A percentile compares a stretch with the other conserved stretches of the same genome.
Evolutionary conservation across 2,329 filamentous ascomycete species (phyloP).

Genomic region (Curvularia eragrostidis): DNA sequence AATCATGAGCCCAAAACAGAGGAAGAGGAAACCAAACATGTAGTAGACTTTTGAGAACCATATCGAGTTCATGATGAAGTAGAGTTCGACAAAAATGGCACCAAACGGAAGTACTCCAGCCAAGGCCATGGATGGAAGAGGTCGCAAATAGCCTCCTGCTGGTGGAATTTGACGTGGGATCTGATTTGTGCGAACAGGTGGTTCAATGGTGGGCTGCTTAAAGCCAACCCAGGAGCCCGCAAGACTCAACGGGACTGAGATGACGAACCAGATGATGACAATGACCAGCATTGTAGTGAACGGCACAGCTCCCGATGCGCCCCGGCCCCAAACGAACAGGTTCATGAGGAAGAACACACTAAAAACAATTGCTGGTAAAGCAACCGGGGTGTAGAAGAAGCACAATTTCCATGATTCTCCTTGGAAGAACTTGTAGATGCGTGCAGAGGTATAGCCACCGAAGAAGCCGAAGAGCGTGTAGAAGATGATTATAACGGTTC

Average conservation of each 20-base stretch:
- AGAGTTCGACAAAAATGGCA: constrained; percentile 96
- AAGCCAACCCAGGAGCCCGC: constrained; percentile 94
- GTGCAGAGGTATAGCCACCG: constrained; percentile 86
- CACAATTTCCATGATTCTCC: constrained; percentile 95
- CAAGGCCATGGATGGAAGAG: constrained; percentile 87
- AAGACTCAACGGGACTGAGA: constrained; percentile 89
- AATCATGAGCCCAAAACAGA: constrained; percentile 97
- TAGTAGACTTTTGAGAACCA: constrained; percentile 99
- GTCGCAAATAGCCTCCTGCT: constrained; percentile 79
- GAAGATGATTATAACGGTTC: constrained; percentile 89
- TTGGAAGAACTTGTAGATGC: constrained; percentile 92
- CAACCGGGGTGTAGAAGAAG: constrained; percentile 83
- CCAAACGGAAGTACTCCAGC: constrained; percentile 93
- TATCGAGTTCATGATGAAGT: constrained; percentile 99
- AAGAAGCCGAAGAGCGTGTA: constrained; percentile 94
- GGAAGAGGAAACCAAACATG: constrained; percentile 99
- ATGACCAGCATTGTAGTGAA: constrained; percentile 97
- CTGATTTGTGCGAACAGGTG: constrained; percentile 94
- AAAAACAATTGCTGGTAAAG: constrained; percentile 89
- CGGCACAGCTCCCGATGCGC: constrained; percentile 90
- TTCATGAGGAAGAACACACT: constrained; percentile 89
- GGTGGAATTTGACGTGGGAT: constrained; percentile 96
- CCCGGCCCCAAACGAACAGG: constrained; percentile 93
- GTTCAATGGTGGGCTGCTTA: constrained; percentile 69
- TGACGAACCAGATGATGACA: constrained; percentile 93